These are phyloP conservation scores for Strobilomyces echinocephalus DNA, from an alignment of 768 basidiomycete genomes.

Conservation along the genomic window DNA sequence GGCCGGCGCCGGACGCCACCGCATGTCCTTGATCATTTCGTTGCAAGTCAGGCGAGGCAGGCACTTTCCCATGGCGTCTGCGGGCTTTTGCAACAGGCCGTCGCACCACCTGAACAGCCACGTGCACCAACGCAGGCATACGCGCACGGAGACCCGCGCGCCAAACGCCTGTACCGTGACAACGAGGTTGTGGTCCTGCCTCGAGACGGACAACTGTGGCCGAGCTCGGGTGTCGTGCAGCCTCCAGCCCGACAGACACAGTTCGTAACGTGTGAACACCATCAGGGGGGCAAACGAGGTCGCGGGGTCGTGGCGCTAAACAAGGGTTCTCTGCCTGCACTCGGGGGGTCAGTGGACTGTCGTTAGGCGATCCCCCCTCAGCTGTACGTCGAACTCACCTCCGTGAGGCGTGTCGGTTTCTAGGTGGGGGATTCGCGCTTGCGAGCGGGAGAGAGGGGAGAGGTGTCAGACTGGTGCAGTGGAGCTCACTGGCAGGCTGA, in stretches of 20 bases:
- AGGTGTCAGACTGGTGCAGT: conserved; percentile 8
- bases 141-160: conserved; percentile 17
- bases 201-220: conserved; percentile 20
- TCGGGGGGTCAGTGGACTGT: background rate
- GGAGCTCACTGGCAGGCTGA: conserved; percentile 7
- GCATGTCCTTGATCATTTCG: conserved; percentile 3
- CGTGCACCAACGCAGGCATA: conserved; percentile 23
- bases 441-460: background rate
- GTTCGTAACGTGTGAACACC: conserved; percentile 25
- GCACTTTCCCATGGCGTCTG: background rate
- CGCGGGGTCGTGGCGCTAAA: background rate
- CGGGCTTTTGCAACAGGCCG: conserved; percentile 1
- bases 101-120: conserved; percentile 17
- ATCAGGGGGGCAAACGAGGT: conserved; percentile 1
- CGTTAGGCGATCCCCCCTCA: background rate
- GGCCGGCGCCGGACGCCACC: background rate
- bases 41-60: background rate
- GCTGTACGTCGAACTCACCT: background rate
- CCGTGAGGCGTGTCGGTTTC: background rate
- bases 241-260: conserved; percentile 19
- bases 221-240: conserved; percentile 18
- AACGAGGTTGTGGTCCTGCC: conserved; percentile 20
- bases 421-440: background rate
- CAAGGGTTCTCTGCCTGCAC: background rate
- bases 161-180: conserved; percentile 25